Base-by-base conservation (phyloP, 2,329 filamentous ascomycete species). In the Talaromyces sp. region DNA sequence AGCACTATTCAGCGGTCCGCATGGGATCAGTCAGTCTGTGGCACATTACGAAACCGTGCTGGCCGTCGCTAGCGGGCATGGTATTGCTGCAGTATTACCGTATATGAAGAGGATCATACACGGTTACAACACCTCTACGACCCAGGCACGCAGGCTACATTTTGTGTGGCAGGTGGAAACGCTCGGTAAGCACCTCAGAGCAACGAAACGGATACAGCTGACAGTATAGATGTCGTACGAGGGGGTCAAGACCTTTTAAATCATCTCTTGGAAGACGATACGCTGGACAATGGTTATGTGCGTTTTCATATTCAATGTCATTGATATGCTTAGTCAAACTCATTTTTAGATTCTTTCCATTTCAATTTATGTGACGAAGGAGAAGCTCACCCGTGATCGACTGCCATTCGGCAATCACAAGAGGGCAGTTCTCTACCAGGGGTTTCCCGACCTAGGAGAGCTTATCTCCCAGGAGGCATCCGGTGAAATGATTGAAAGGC, bases 21-120 rank as follows among this genome's bases (percentile, higher is more conserved):
- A 75, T 58, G 63, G 71, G 37, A 61, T 54, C 9, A 71, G 61
- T 60, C 60, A 67, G 52, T 37, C 60, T 41, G 63, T 70, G 11
- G 57, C 61, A 6, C 55, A 67, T 6, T 74, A 69, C 61, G 62
- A 73, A 59, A 73, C 57, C 11, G 61, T 71, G 31, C 53, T 76
- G 2, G 63, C 72, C 53, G 57, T 76, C 15, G 66, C 69, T 10
- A 73, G 63, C 54, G 66, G 66, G 21, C 69, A 68, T 53, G 64
- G 72, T 5, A 69, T 76, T 31, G 65, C 64, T 11, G 63, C 60
- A 15, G 60, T 67, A 19, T 61, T 75, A 45, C 66, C 64, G 22
- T 72, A 73, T 60, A 60, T 75, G 3, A 72, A 71, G 57, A 59
- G 73, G 62, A 63, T 75, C n/a, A 69, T 77, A 41, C 60, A 73